These are phyloP conservation scores for Neurospora sp. DNA, from an alignment of 495 filamentous ascomycete genomes.

Conservation along the genomic window DNA sequence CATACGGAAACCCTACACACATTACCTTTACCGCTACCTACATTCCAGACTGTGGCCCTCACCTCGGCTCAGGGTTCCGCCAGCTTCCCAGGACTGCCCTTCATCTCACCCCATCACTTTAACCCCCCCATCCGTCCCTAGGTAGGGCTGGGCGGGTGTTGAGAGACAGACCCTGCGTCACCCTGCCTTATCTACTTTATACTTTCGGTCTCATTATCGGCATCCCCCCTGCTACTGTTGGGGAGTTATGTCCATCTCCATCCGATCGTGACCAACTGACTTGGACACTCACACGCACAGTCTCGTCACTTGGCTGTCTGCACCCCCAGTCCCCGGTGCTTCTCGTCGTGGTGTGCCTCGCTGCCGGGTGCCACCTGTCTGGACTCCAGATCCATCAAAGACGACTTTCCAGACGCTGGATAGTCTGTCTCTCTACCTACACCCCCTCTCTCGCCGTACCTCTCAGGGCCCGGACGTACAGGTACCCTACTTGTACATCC, in stretches of 20 bases:
- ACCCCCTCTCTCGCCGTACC: background rate
- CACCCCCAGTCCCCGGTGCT: constrained; percentile 4
- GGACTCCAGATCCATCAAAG: constrained; percentile 5
- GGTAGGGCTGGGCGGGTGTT: background rate
- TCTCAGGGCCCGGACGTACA: background rate
- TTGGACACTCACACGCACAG: background rate
- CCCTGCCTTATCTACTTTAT: background rate
- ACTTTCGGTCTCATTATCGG: background rate
- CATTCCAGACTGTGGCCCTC: background rate
- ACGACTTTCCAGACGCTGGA: background rate
- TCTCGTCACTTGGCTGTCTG: background rate
- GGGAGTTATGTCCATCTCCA: background rate
- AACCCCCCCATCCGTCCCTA: background rate
- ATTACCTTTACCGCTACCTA: background rate
- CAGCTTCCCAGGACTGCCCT: background rate
- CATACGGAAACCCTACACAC: background rate
- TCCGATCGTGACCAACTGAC: background rate
- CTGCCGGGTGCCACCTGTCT: constrained; percentile 7
- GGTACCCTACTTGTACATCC: background rate
- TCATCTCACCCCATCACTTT: background rate
- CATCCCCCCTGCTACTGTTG: background rate
- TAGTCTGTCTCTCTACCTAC: background rate
- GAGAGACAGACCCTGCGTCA: background rate
- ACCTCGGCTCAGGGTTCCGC: background rate
- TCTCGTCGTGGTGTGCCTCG: constrained; percentile 1